Evolutionary conservation across 2,329 filamentous ascomycete species (phyloP).

Genomic region (Alternaria angustiovoidea): DNA sequence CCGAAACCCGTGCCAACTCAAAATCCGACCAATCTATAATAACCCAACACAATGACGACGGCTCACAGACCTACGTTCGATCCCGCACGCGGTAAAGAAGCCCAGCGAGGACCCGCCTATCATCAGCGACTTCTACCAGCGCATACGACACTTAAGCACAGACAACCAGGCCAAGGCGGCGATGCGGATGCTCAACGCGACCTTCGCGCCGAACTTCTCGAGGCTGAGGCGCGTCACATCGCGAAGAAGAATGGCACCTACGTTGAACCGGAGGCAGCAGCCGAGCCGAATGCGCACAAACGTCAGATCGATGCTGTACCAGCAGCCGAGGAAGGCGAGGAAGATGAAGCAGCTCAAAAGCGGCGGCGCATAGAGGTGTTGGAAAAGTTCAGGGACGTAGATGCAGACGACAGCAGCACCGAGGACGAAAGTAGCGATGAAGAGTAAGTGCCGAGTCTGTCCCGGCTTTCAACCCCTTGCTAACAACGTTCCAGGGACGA

Average conservation of each 20-base stretch:
- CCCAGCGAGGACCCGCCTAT: slow-evolving; percentile 89
- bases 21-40: neutral
- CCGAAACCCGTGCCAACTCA: slow-evolving; percentile 30
- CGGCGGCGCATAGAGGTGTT: slow-evolving; percentile 75
- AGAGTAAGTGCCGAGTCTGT: slow-evolving; percentile 54
- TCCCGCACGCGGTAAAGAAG: slow-evolving; percentile 94
- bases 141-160: slow-evolving; percentile 85
- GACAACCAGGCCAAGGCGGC: slow-evolving; percentile 88
- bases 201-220: slow-evolving; percentile 86
- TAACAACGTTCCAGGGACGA: slow-evolving; percentile 45
- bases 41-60: slow-evolving; percentile 54
- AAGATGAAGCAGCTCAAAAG: slow-evolving; percentile 79
- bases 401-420: slow-evolving; percentile 73
- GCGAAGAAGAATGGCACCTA: slow-evolving; percentile 78
- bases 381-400: slow-evolving; percentile 86
- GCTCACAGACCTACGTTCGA: slow-evolving; percentile 93
- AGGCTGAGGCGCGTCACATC: slow-evolving; percentile 86
- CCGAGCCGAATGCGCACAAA: slow-evolving; percentile 63
- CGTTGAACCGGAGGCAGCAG: slow-evolving; percentile 57
- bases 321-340: slow-evolving; percentile 58
- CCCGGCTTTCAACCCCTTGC: neutral
- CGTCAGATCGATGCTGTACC: slow-evolving; percentile 67
- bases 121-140: slow-evolving; percentile 95
- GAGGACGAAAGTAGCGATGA: slow-evolving; percentile 65
- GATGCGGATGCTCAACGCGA: slow-evolving; percentile 79